A percentile compares a stretch with the other conserved stretches of the same genome.
Evolutionary conservation across 148 eudicot genomes (phyloP).

Genomic region (Vaccinium myrtillus): DNA sequence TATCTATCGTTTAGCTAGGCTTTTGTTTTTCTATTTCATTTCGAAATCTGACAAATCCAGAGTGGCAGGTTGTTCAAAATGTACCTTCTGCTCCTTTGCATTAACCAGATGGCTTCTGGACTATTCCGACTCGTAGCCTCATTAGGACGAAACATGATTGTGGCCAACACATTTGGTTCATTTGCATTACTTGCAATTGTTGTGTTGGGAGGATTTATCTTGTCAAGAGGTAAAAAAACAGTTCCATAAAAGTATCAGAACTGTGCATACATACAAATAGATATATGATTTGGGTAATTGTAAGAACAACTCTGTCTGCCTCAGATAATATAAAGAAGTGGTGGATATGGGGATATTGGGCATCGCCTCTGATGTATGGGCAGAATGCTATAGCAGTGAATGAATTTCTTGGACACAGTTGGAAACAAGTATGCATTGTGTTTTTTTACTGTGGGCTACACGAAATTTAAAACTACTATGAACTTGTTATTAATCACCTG

Average conservation of each 20-base stretch:
- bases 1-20: too few relatives aligned
- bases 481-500: not conserved
- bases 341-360: constrained; percentile 71
- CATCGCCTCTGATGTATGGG: constrained; percentile 50
- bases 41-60: too few relatives aligned
- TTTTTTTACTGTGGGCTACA: not conserved
- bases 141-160: constrained; percentile 27
- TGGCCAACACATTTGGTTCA: constrained; percentile 36
- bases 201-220: constrained; percentile 33
- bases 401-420: constrained; percentile 58
- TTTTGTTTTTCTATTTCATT: too few relatives aligned
- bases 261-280: not conserved
- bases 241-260: not conserved
- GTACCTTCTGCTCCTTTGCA: not conserved
- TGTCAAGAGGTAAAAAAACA: constrained; percentile 26
- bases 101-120: constrained; percentile 25
- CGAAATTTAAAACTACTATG: not conserved
- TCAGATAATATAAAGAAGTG: constrained; percentile 45
- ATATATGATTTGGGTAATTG: not conserved
- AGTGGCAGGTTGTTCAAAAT: too few relatives aligned
- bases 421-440: constrained; percentile 33
- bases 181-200: constrained; percentile 28
- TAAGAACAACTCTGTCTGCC: not conserved
- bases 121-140: constrained; percentile 28
- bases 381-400: constrained; percentile 55